Evolutionary conservation across 768 basidiomycete species (phyloP).

Genomic region (Xerocomellus chrysenteron): DNA sequence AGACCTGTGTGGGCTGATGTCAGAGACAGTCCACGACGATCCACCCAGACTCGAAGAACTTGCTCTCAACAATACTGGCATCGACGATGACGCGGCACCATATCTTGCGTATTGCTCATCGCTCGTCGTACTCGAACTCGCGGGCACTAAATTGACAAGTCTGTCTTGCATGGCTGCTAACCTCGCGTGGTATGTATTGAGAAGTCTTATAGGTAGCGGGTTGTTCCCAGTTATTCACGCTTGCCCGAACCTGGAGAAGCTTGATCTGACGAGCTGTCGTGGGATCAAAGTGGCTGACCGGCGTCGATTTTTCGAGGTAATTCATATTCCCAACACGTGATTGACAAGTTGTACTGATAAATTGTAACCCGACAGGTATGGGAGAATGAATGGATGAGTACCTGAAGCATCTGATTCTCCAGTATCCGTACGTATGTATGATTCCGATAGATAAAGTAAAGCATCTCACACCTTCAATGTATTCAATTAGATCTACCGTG

Average conservation of each 20-base stretch:
- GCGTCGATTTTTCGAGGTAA: slow-evolving; percentile 64
- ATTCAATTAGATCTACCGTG: neutral
- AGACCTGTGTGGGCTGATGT: slow-evolving; percentile 51
- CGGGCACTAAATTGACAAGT: slow-evolving; percentile 63
- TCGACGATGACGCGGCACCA: slow-evolving; percentile 55
- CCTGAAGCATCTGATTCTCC: neutral
- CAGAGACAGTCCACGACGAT: slow-evolving; percentile 6
- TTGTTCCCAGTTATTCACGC: slow-evolving; percentile 57
- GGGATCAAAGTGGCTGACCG: slow-evolving; percentile 58
- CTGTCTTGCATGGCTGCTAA: slow-evolving; percentile 16
- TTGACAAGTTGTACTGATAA: neutral
- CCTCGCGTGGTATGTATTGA: neutral
- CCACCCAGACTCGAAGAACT: slow-evolving; percentile 47
- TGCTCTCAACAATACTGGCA: slow-evolving; percentile 55
- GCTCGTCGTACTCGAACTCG: slow-evolving; percentile 50
- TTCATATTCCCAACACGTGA: slow-evolving; percentile 5
- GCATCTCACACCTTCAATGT: no score
- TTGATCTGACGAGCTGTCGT: slow-evolving; percentile 68
- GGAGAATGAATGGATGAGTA: slow-evolving; percentile 19
- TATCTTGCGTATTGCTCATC: slow-evolving; percentile 53
- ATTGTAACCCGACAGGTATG: slow-evolving; percentile 19
- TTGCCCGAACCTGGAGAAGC: slow-evolving; percentile 49
- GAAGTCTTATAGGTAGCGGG: slow-evolving; percentile 43
- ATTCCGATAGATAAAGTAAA: neutral
- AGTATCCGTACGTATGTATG: no score